Conservation (phyloP, 768 basidiomycete genomes). For the Chiua virens region DNA sequence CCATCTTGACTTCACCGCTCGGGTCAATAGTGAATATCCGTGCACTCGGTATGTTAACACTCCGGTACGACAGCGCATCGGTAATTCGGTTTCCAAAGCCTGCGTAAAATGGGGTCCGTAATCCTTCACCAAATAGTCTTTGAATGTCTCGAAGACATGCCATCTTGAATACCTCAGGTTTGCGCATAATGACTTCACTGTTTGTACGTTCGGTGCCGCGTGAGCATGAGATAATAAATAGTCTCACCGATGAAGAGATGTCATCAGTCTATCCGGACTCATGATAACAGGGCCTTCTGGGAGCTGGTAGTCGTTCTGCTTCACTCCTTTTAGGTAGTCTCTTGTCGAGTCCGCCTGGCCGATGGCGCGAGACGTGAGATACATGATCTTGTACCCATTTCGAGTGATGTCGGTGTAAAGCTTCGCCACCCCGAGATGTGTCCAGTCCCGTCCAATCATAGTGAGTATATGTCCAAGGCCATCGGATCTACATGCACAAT, state of each 20-base stretch:
- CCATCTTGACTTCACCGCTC: slow-evolving; percentile 93
- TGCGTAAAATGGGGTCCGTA: slow-evolving; percentile 85
- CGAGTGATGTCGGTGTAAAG: slow-evolving; percentile 92
- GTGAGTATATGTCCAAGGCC: slow-evolving; percentile 96
- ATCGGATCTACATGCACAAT: slow-evolving; percentile 65
- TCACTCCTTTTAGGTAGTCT: slow-evolving; percentile 91
- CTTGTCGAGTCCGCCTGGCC: slow-evolving; percentile 97
- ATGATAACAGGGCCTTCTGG: slow-evolving; percentile 98
- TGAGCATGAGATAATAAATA: background rate
- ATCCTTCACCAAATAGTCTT: slow-evolving; percentile 75
- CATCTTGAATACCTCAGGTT: slow-evolving; percentile 99
- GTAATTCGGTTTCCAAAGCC: slow-evolving; percentile 99
- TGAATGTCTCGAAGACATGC: slow-evolving; percentile 95
- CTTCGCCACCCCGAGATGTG: slow-evolving; percentile 95
- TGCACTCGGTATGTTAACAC: slow-evolving; percentile 90
- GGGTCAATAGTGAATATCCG: slow-evolving; percentile 98
- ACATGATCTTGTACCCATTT: slow-evolving; percentile 98
- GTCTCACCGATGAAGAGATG: slow-evolving; percentile 85
- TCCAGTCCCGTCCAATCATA: slow-evolving; percentile 98
- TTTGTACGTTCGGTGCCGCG: background rate
- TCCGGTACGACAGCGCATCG: slow-evolving; percentile 96
- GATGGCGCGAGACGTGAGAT: slow-evolving; percentile 94
- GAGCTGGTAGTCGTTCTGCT: slow-evolving; percentile 94
- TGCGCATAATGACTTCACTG: slow-evolving; percentile 98
- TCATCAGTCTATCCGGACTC: slow-evolving; percentile 95